Percentiles rank a stretch among this genome's conserved stretches.
phyloP scores from a whole-genome alignment of 2,329 filamentous ascomycete species.

The Sporothrix pallida region DNA sequence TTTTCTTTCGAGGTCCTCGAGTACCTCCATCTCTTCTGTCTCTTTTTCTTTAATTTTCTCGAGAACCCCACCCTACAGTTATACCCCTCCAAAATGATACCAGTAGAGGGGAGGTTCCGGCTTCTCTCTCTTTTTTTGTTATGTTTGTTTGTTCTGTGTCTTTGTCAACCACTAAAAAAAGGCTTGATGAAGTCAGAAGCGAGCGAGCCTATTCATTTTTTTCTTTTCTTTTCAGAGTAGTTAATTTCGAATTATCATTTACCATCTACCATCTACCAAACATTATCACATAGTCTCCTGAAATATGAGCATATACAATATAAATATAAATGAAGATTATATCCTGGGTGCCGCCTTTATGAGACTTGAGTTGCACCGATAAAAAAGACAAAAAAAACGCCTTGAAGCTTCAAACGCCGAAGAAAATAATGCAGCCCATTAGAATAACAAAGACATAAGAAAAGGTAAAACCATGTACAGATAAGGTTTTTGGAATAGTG shows the following conservation, averaged over 20 bases:
- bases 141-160: slow-evolving; percentile 18
- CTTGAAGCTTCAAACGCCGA: slow-evolving; percentile 5
- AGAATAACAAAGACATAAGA: slow-evolving; percentile 12
- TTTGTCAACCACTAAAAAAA: neutral
- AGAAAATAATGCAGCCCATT: neutral
- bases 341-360: neutral
- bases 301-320: neutral
- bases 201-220: slow-evolving; percentile 30
- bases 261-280: neutral
- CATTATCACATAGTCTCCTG: neutral
- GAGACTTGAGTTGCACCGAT: neutral
- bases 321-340: neutral
- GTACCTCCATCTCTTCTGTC: neutral
- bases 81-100: slow-evolving; percentile 33
- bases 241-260: slow-evolving; percentile 27
- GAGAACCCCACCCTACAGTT: slow-evolving; percentile 22
- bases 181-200: slow-evolving; percentile 22
- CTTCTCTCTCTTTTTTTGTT: slow-evolving; percentile 27
- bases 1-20: neutral
- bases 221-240: neutral
- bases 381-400: neutral
- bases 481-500: neutral
- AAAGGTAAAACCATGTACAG: neutral
- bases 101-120: slow-evolving; percentile 28
- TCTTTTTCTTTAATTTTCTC: neutral